A percentile compares a stretch with the other conserved stretches of the same genome.
phyloP scores from a whole-genome alignment of 2,329 filamentous ascomycete species.

The Colletotrichum aenigma region DNA sequence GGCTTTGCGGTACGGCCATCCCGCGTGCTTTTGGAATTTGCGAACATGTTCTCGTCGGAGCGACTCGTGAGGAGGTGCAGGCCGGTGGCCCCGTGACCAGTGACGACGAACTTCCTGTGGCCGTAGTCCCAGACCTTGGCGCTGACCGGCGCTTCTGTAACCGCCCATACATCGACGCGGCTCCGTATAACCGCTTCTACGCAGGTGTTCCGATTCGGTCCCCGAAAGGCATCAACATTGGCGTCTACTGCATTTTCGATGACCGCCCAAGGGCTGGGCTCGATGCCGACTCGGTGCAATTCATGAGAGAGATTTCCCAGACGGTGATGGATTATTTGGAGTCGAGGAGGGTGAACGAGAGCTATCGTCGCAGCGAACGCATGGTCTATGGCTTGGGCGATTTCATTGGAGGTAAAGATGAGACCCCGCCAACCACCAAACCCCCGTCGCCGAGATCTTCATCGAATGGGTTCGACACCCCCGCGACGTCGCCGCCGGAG shows the following conservation, averaged over 20 bases:
- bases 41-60: constrained; percentile 27
- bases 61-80: not conserved
- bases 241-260: constrained; percentile 40
- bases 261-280: constrained; percentile 29
- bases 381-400: constrained; percentile 40
- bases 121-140: constrained; percentile 37
- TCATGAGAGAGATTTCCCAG: constrained; percentile 32
- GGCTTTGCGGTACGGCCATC: constrained; percentile 32
- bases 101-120: constrained; percentile 32
- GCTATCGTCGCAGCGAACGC: constrained; percentile 35
- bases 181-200: constrained; percentile 38
- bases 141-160: constrained; percentile 32
- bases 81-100: not conserved
- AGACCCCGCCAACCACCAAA: not conserved
- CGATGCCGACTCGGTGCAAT: constrained; percentile 27
- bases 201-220: constrained; percentile 46
- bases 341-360: constrained; percentile 30
- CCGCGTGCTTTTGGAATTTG: constrained; percentile 33
- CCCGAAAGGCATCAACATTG: constrained; percentile 45
- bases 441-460: not conserved
- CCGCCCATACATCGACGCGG: constrained; percentile 27
- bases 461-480: not conserved
- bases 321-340: constrained; percentile 44
- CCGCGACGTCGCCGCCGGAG: not conserved
- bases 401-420: constrained; percentile 37